Percentiles rank a stretch among this genome's conserved stretches.
These are phyloP conservation scores for Venustampulla echinocandica DNA, from an alignment of 495 filamentous ascomycete genomes.

Conservation along the genomic window DNA sequence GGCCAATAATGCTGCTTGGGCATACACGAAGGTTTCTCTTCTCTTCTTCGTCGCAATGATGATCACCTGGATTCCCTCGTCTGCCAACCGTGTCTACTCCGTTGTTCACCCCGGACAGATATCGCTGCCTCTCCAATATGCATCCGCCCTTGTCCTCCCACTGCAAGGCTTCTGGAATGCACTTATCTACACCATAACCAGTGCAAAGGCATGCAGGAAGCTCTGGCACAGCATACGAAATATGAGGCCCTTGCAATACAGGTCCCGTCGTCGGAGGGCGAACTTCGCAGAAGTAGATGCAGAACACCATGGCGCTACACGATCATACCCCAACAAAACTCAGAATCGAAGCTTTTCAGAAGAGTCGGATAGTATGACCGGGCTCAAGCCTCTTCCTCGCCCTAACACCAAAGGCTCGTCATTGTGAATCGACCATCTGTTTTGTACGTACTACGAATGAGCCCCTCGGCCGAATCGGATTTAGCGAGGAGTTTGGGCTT, in stretches of 20 bases:
- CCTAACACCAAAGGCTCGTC: neutral
- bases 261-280: neutral
- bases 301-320: neutral
- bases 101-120: conserved; percentile 45
- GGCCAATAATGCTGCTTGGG: conserved; percentile 52
- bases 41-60: conserved; percentile 79
- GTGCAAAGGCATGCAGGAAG: conserved; percentile 31
- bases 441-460: neutral
- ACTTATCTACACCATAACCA: conserved; percentile 67
- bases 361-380: neutral
- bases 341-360: neutral
- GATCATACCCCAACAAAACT: neutral
- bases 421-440: neutral
- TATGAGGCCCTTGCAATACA: neutral
- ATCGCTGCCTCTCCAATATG: conserved; percentile 55
- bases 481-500: too few relatives aligned
- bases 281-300: neutral
- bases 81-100: conserved; percentile 67
- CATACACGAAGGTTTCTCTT: conserved; percentile 74
- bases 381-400: neutral
- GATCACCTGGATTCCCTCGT: conserved; percentile 81
- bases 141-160: conserved; percentile 67
- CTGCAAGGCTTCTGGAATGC: conserved; percentile 86
- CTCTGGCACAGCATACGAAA: conserved; percentile 6
- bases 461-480: too few relatives aligned